phyloP scores from a whole-genome alignment of 257 asterid species.

The Nicotiana paniculata region DNA sequence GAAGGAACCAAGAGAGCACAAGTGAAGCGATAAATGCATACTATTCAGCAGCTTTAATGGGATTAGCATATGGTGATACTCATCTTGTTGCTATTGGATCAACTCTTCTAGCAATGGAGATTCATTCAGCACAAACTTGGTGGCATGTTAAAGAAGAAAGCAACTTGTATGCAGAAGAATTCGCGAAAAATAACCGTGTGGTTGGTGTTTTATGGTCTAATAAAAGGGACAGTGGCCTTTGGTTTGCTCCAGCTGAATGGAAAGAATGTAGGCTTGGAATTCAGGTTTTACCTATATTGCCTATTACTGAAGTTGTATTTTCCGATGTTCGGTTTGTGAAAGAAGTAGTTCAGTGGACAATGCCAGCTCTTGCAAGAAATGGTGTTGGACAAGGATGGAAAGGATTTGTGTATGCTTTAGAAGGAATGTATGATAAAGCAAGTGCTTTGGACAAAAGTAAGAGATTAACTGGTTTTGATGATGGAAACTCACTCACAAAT shows the following conservation, averaged over 20 bases:
- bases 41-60: conserved; percentile 75
- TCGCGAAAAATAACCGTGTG: conserved; percentile 45
- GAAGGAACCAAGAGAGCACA: conserved; percentile 78
- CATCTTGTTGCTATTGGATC: conserved; percentile 60
- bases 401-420: conserved; percentile 62
- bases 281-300: conserved; percentile 60
- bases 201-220: conserved; percentile 72
- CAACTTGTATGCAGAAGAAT: conserved; percentile 40
- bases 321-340: conserved; percentile 43
- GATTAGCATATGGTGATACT: conserved; percentile 71
- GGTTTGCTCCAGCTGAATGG: conserved; percentile 76
- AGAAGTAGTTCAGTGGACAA: conserved; percentile 51
- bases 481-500: conserved; percentile 66
- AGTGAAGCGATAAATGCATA: conserved; percentile 79
- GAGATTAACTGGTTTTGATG: conserved; percentile 45
- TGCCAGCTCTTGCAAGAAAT: conserved; percentile 48
- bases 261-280: conserved; percentile 64
- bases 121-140: conserved; percentile 69
- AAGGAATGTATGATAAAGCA: conserved; percentile 53
- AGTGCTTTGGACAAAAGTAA: conserved; percentile 35
- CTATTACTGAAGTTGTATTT: conserved; percentile 55
- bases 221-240: conserved; percentile 68
- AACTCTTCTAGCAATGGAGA: conserved; percentile 52
- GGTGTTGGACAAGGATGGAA: conserved; percentile 88
- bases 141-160: conserved; percentile 56